phyloP scores from a whole-genome alignment of 1,139 yeast species.

The Pichia norvegensis region DNA sequence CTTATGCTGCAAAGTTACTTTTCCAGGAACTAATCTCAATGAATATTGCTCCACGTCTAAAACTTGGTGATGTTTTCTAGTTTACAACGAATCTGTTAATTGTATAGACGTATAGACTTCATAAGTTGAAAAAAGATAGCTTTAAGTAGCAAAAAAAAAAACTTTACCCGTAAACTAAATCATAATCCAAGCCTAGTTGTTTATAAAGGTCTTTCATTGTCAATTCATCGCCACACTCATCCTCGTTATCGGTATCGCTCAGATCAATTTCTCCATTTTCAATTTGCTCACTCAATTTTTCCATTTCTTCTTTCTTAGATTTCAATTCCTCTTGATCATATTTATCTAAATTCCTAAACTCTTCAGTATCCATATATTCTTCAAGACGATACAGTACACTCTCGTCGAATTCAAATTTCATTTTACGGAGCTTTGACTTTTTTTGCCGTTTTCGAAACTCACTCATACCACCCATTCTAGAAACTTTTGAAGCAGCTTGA shows the following conservation, averaged over 20 bases:
- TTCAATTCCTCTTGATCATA: slow-evolving; percentile 21
- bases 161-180: slow-evolving; percentile 26
- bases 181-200: slow-evolving; percentile 35
- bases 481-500: slow-evolving; percentile 34
- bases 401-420: slow-evolving; percentile 31
- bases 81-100: background rate
- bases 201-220: slow-evolving; percentile 37
- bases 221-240: slow-evolving; percentile 25
- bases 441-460: slow-evolving; percentile 32
- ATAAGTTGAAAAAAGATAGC: background rate
- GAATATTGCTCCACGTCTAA: slow-evolving; percentile 96
- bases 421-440: slow-evolving; percentile 28
- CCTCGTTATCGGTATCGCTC: slow-evolving; percentile 24
- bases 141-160: background rate
- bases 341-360: slow-evolving; percentile 19
- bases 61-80: slow-evolving; percentile 74
- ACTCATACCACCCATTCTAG: slow-evolving; percentile 38
- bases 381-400: slow-evolving; percentile 25
- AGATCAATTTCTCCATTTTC: slow-evolving; percentile 20
- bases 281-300: slow-evolving; percentile 24
- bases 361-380: slow-evolving; percentile 30
- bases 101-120: background rate
- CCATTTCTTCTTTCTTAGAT: slow-evolving; percentile 28
- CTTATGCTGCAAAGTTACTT: slow-evolving; percentile 91
- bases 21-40: slow-evolving; percentile 94